These are phyloP conservation scores for Acanthamoeba royreba DNA, from an alignment of 208 protist species.

Conservation along the genomic window DNA sequence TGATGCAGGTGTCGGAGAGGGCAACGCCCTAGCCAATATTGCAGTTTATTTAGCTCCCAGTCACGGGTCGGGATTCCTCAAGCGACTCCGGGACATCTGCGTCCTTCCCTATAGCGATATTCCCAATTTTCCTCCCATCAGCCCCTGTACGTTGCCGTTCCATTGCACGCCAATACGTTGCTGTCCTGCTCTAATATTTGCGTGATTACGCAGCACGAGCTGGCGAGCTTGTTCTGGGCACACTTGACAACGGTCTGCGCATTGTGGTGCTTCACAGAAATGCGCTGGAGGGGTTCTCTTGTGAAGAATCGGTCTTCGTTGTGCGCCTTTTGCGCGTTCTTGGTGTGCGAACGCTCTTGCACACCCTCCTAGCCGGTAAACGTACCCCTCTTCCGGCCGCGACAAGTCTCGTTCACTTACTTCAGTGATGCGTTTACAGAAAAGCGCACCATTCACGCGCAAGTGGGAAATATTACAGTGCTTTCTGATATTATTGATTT, in stretches of 20 bases:
- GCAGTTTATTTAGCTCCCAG: neutral
- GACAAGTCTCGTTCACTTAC: too few relatives aligned
- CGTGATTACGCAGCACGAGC: neutral
- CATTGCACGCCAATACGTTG: too few relatives aligned
- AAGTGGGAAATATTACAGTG: neutral
- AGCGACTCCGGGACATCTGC: neutral
- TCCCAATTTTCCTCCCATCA: neutral
- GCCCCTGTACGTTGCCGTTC: neutral
- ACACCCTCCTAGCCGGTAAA: constrained; percentile 16
- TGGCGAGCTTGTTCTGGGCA: neutral
- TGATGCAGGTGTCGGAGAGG: neutral
- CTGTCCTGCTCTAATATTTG: too few relatives aligned
- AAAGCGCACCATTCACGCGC: too few relatives aligned
- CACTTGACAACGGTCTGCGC: neutral
- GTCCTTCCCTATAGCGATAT: neutral
- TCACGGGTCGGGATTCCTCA: neutral
- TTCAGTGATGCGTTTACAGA: too few relatives aligned
- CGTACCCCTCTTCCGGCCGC: too few relatives aligned
- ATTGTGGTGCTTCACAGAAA: neutral
- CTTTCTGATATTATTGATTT: neutral
- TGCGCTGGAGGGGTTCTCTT: neutral
- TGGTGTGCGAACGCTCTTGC: neutral
- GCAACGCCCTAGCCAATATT: neutral
- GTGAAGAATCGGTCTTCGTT: constrained; percentile 27
- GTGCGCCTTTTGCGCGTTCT: neutral